Evolutionary conservation across 345 rosid genomes (phyloP), one percentile per base, ranked within the genome.

Genomic region (Carallia pectinifolia): DNA sequence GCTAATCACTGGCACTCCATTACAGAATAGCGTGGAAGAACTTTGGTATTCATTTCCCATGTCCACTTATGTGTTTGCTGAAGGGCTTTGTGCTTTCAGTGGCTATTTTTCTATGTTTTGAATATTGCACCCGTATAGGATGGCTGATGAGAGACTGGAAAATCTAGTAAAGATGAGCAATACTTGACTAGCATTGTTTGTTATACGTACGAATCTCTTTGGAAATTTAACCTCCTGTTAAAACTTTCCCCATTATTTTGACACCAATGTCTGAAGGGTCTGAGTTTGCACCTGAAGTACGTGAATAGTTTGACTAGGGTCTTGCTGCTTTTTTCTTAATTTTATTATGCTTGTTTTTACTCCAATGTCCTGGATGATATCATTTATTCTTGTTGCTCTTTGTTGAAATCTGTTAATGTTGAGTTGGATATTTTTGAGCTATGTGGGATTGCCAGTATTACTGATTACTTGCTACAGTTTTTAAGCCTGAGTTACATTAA

Each of bases 1-100:
- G 86, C 91, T 96, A 44, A 92, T 96, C 61, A 96, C 99, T 69
- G 99, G 99, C 63, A 96, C 99, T 72, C 99, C 99, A 71, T 72
- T 96, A 58, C 99, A 96, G 80, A 96, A 96, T 81, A 96, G 98
- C 58, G 99, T 96, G 33, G 99, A 96, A 79, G 99, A 96, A 86
- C 89, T 96, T 63, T 96, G 99, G 99, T 96, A 87, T 65, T 71
- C 30, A 62, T 75, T 67, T 66, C 50, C 59, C 70, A 9, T 40
- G n/a, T 16, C 31, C 13, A 5, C 27, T 23, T 6, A 58, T 39
- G 39, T 58, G 60, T 50, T 52, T 62, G 6, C 71, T 37, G n/a
- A 31, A 48, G 54, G 54, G 36, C 31, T 27, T 56, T 4, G 7
- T 30, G 33, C 61, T 48, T 23, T 63, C 56, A 10, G 39, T 10